phyloP scores from a whole-genome alignment of 305 asterid species.

The Salvia sclarea region DNA sequence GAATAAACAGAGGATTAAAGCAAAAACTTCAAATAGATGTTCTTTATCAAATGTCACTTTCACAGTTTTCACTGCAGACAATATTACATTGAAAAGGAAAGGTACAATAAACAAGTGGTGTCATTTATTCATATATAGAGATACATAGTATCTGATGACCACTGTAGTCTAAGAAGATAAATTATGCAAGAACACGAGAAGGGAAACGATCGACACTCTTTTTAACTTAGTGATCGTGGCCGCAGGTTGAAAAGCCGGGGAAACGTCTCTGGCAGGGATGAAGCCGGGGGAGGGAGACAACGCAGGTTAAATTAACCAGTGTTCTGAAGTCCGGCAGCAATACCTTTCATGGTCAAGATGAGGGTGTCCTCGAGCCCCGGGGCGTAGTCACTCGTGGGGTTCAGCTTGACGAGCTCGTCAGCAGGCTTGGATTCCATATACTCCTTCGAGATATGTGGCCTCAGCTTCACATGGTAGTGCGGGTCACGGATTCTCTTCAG shows the following conservation, averaged over 20 bases:
- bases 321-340: constrained; percentile 98
- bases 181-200: neutral
- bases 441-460: constrained; percentile 82
- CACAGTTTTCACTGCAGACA: neutral
- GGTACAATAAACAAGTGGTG: neutral
- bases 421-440: constrained; percentile 67
- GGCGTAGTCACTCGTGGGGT: constrained; percentile 89
- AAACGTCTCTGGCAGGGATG: neutral
- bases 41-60: neutral
- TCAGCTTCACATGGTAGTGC: constrained; percentile 64
- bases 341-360: constrained; percentile 96
- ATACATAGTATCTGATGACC: neutral
- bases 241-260: neutral
- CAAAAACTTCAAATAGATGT: neutral
- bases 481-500: constrained; percentile 87
- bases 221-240: neutral
- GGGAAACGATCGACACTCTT: neutral
- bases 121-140: neutral
- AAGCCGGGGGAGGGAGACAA: neutral
- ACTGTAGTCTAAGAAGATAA: neutral
- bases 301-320: constrained; percentile 56
- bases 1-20: neutral
- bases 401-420: constrained; percentile 72
- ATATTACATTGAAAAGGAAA: neutral
- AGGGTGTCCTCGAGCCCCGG: constrained; percentile 97